Evolutionary conservation across 768 basidiomycete genomes (phyloP).

Genomic region (Pilatotrama ljubarskyi): DNA sequence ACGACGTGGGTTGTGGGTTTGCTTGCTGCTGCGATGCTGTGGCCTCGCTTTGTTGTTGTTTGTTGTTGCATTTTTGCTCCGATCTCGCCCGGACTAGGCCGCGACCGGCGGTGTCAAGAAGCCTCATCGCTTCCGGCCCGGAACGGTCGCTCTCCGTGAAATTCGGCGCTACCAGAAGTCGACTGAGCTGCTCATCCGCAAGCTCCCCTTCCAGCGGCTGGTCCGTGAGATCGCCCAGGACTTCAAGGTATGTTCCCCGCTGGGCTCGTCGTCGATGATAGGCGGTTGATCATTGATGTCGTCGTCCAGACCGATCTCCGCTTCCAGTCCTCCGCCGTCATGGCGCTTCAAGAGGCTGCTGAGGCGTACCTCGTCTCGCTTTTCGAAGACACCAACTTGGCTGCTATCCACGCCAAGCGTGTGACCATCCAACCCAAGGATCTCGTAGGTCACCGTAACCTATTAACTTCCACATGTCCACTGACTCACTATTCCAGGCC

Average conservation of each 20-base stretch:
- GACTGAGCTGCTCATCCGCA: slow-evolving; percentile 97
- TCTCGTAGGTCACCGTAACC: slow-evolving; percentile 46
- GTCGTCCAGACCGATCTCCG: slow-evolving; percentile 66
- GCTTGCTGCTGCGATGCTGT: slow-evolving; percentile 15
- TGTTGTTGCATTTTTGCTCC: slow-evolving; percentile 13
- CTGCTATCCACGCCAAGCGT: slow-evolving; percentile 86
- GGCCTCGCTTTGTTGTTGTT: slow-evolving; percentile 20
- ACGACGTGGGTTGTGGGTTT: slow-evolving; percentile 24
- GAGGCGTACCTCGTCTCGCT: slow-evolving; percentile 80
- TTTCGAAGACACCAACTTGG: slow-evolving; percentile 82
- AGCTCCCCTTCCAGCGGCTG: slow-evolving; percentile 98
- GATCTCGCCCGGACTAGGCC: slow-evolving; percentile 20
- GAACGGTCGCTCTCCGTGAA: slow-evolving; percentile 99
- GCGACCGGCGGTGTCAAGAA: slow-evolving; percentile 95
- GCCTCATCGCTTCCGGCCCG: slow-evolving; percentile 95
- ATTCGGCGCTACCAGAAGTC: slow-evolving; percentile 98
- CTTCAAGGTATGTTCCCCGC: slow-evolving; percentile 65
- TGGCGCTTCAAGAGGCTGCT: slow-evolving; percentile 85
- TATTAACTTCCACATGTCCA: background rate
- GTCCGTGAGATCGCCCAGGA: slow-evolving; percentile 94
- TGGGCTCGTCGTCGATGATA: slow-evolving; percentile 80
- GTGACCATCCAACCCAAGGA: slow-evolving; percentile 87
- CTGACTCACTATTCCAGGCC: slow-evolving; percentile 35
- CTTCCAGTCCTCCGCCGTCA: slow-evolving; percentile 91
- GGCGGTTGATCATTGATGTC: slow-evolving; percentile 40